These are phyloP conservation scores for Aciculosporium take DNA, from an alignment of 2,329 filamentous ascomycete species.

Conservation along the genomic window DNA sequence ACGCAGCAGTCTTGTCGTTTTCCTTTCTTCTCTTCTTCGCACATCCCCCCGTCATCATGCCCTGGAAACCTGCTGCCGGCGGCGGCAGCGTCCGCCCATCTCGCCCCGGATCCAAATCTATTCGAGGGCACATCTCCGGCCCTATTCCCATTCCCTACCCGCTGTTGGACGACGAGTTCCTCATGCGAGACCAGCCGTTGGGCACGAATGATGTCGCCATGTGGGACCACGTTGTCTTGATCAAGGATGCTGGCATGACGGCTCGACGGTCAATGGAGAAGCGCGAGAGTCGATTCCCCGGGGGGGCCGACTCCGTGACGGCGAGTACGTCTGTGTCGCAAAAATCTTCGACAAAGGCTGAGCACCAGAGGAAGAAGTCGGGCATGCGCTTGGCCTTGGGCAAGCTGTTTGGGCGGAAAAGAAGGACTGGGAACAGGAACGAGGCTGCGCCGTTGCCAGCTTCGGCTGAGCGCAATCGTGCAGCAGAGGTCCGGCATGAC, in stretches of 20 bases:
- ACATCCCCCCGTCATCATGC: constrained; percentile 8
- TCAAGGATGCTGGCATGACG: neutral
- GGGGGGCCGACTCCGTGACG: neutral
- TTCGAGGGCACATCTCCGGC: constrained; percentile 46
- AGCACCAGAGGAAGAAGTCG: constrained; percentile 41
- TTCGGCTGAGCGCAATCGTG: neutral
- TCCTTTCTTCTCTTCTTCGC: too few species aligned
- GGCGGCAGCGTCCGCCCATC: constrained; percentile 14
- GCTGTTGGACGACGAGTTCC: constrained; percentile 37
- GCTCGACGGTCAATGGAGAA: neutral
- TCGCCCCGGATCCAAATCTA: constrained; percentile 25
- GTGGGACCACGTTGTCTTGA: neutral
- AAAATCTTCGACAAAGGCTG: neutral
- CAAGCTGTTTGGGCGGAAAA: constrained; percentile 44
- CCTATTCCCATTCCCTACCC: constrained; percentile 41
- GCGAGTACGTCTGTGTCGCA: neutral
- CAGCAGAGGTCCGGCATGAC: constrained; percentile 22
- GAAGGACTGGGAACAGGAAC: constrained; percentile 24
- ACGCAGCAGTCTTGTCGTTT: neutral
- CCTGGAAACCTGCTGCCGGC: constrained; percentile 32
- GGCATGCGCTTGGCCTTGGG: constrained; percentile 40
- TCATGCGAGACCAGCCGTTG: constrained; percentile 30
- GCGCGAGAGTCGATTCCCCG: neutral
- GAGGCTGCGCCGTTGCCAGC: neutral
- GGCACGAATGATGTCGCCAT: constrained; percentile 16